Base-by-base conservation (phyloP, 345 rosid species). In the Bruguiera sexangula region DNA sequence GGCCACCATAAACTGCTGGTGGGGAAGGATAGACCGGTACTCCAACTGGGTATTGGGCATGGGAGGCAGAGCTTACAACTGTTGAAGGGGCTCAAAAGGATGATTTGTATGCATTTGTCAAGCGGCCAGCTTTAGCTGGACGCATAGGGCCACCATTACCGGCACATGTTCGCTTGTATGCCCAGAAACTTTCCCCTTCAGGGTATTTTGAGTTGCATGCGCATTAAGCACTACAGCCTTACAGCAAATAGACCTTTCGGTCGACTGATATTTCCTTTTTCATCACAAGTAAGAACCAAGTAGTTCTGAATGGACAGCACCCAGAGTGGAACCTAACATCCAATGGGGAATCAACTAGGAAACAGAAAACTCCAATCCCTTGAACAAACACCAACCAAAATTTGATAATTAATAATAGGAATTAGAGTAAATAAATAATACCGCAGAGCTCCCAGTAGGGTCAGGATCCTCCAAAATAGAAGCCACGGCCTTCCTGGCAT, bases 111-210 rank as follows among this genome's bases (percentile, higher is more conserved):
- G 99, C 98, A 65, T 90, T 92, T 27, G 85, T 85, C 80, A 84
- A 75, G 70, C 98, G 98, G 8, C 99, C 99, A 21, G 99, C 99
- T 77, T 95, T 92, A 37, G 98, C 99, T 8, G 99, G 99, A 76
- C 98, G 98, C 97, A 95, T 92, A 26, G 97, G 99, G 53, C 96
- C 98, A 26, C 87, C 89, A 71, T 83, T 90, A 77, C 85, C 87
- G 30, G 96, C 96, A 0, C 98, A 72, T 13, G 97, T 95, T 83
- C 98, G 78, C 72, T 95, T 10, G 53, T 6, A 51, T 8, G 9
- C 60, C 66, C 4, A 34, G 37, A 61, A 48, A 7, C 32, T 31
- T n/a, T 21, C 26, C 1, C 15, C 53, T 31, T 52, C 20, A 6
- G 34, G 16, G 52, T 43, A 56, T 21, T 3, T 22, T 9, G 21